Evolutionary conservation across 2,329 filamentous ascomycete species (phyloP), one percentile per base, ranked within the genome.

Genomic region (Xylaria multiplex): DNA sequence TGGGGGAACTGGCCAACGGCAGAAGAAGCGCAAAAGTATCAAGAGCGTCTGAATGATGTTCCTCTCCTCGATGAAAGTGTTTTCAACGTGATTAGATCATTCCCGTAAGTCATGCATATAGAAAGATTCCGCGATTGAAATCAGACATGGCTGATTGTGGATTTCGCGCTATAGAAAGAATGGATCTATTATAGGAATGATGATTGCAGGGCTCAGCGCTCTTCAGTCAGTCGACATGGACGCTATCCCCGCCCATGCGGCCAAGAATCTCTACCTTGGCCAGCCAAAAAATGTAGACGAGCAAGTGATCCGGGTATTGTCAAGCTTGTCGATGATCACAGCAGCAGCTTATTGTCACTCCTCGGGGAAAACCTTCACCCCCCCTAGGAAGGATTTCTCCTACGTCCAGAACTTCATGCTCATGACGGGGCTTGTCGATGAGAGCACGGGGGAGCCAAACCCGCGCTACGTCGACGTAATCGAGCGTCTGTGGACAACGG

Each of bases 331-430:
- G 11, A 69, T 65, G 60, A 71, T 71, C 56, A 68, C 67, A 7
- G 71, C 71, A 2, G 66, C 68, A 2, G 59, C 67, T 24, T 71
- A 71, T 55, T 72, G 71, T 58, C 70, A 71, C 62, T 58, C 67
- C 46, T 63, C 24, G 19, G 63, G 43, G 2, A 58, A 62, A 6
- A 32, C 55, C 1, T 72, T 72, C 63, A 66, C 64, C 2, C 68
- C 70, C 0, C 66, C 68, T 1, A 49, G 67, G n/a, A 55, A 59
- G 13, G 67, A 72, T 13, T 64, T 64, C 50, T 70, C 68, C 24
- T 68, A 67, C 37, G 64, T 72, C 6, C 60, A 69, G 54, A 72
- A 72, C 60, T 67, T 70, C 35, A 61, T 72, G 27, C 54, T 70
- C 14, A 71, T 71, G 71, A 68, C 56, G 8, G 70, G 71, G 42